Evolutionary conservation across 441 rosid species (phyloP).

Genomic region (Rhodomyrtus psidioides): DNA sequence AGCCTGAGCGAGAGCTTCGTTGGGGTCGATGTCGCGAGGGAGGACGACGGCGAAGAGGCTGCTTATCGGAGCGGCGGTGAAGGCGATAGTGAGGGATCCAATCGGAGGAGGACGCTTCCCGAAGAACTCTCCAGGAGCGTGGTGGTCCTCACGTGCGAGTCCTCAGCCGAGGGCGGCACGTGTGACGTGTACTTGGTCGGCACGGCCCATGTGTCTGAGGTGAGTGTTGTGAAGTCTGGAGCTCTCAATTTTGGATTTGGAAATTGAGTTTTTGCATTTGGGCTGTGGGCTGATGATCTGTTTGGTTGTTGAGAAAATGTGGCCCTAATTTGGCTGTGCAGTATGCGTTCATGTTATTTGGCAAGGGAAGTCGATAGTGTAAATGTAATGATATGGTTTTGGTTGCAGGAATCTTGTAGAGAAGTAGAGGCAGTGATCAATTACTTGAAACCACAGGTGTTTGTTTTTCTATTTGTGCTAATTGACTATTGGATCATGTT

Average conservation of each 20-base stretch:
- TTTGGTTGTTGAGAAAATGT: conserved; percentile 8
- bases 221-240: conserved; percentile 1
- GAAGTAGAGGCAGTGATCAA: conserved; percentile 78
- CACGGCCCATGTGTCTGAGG: conserved; percentile 97
- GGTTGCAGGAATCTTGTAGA: conserved; percentile 78
- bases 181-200: conserved; percentile 91
- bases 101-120: conserved; percentile 35
- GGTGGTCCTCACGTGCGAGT: conserved; percentile 59
- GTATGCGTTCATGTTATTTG: background rate
- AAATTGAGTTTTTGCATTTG: background rate
- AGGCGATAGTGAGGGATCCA: conserved; percentile 15
- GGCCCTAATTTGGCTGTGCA: background rate
- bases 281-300: background rate
- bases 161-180: conserved; percentile 51
- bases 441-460: conserved; percentile 85
- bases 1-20: conserved; percentile 77
- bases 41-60: background rate
- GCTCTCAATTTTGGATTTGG: background rate
- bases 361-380: background rate
- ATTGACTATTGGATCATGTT: conserved; percentile 10
- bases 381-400: background rate
- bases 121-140: conserved; percentile 67
- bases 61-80: conserved; percentile 7
- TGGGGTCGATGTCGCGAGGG: conserved; percentile 42
- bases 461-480: conserved; percentile 26